phyloP scores from a whole-genome alignment of 116 monocot species.

The Trichopus zeylanicus region DNA sequence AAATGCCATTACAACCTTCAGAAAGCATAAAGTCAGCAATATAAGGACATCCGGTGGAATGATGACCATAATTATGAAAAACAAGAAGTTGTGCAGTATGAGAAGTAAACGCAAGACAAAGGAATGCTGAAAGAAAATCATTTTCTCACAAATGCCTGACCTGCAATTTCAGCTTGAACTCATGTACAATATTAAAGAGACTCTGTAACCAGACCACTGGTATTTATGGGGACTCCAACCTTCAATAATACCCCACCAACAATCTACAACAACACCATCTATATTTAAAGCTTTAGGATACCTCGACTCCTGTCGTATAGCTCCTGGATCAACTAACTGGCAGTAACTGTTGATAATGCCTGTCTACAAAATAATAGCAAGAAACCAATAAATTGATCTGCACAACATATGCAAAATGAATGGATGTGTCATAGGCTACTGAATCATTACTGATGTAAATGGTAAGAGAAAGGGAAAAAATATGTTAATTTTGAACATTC shows the following conservation, averaged over 20 bases:
- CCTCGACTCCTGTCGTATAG: slow-evolving; percentile 53
- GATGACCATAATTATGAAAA: neutral
- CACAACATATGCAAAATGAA: slow-evolving; percentile 1
- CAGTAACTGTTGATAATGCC: slow-evolving; percentile 76
- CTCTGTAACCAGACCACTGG: slow-evolving; percentile 88
- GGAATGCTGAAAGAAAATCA: neutral
- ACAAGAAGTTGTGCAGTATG: neutral
- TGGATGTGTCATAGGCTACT: too few relatives aligned
- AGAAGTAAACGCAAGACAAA: neutral
- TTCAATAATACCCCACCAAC: slow-evolving; percentile 99
- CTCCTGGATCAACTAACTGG: slow-evolving; percentile 78
- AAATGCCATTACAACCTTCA: slow-evolving; percentile 86
- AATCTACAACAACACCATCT: slow-evolving; percentile 85
- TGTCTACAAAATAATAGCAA: slow-evolving; percentile 29
- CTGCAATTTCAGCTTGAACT: slow-evolving; percentile 86
- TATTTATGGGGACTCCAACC: slow-evolving; percentile 86
- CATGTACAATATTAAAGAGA: slow-evolving; percentile 69
- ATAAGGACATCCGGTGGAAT: neutral
- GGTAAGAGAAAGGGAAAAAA: too few relatives aligned
- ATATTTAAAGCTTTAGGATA: slow-evolving; percentile 69
- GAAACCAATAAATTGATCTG: neutral
- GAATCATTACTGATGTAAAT: too few relatives aligned
- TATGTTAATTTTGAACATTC: too few relatives aligned
- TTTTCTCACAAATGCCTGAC: slow-evolving; percentile 26
- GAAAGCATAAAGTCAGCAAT: neutral